Percentiles rank a stretch among this genome's conserved stretches.
Evolutionary conservation across 1,139 yeast genomes (phyloP).

Genomic region (Suhomyces wounanorum): DNA sequence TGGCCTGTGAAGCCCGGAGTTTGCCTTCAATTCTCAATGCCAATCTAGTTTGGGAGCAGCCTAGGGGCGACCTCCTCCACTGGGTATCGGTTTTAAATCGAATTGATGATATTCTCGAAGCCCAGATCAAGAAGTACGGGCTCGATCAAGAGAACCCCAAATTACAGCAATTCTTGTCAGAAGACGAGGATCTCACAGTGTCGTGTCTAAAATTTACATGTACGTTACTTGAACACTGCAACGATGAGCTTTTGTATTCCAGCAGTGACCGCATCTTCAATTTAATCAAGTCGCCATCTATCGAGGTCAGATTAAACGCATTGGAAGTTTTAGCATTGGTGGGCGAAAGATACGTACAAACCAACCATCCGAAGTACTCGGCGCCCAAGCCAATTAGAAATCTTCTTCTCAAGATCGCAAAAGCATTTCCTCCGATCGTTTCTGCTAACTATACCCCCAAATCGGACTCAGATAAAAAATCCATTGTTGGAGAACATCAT

Average conservation of each 20-base stretch:
- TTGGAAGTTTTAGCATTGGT: conserved; percentile 63
- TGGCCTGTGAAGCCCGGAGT: conserved; percentile 29
- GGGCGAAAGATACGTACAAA: conserved; percentile 42
- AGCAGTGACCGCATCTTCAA: conserved; percentile 64
- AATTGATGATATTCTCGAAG: conserved; percentile 68
- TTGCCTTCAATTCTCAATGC: conserved; percentile 33
- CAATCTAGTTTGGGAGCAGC: conserved; percentile 58
- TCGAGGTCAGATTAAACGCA: conserved; percentile 62
- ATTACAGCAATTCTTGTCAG: conserved; percentile 44
- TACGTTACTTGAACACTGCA: conserved; percentile 67
- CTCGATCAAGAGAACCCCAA: conserved; percentile 50
- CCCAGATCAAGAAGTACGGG: conserved; percentile 54
- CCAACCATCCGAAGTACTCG: conserved; percentile 37
- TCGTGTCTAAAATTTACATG: conserved; percentile 64
- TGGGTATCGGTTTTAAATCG: conserved; percentile 80
- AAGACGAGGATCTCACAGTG: conserved; percentile 50
- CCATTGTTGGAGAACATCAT: conserved; percentile 49
- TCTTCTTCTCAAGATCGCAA: conserved; percentile 54
- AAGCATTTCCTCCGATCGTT: conserved; percentile 53
- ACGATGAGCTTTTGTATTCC: conserved; percentile 66
- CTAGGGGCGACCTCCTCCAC: conserved; percentile 70
- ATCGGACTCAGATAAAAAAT: conserved; percentile 19
- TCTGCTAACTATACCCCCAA: conserved; percentile 40
- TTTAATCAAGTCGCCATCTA: conserved; percentile 60
- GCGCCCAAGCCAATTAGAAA: conserved; percentile 47